Evolutionary conservation across 768 basidiomycete species (phyloP).

Genomic region (Porphyrellus cyaneotinctus): DNA sequence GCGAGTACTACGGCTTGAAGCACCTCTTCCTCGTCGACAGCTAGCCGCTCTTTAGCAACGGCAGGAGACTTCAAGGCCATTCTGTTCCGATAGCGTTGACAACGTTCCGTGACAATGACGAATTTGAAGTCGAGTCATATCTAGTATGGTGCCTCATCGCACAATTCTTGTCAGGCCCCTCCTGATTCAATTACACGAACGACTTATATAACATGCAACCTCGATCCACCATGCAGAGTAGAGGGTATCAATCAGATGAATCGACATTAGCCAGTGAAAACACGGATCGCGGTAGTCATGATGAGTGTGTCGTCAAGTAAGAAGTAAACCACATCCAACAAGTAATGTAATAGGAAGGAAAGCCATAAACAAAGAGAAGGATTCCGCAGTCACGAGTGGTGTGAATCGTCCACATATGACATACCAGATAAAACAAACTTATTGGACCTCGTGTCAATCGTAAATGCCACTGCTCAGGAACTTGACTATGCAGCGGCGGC

Average conservation of each 20-base stretch:
- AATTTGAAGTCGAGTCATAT: conserved; percentile 24
- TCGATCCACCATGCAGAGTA: conserved; percentile 30
- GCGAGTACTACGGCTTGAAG: conserved; percentile 94
- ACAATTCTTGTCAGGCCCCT: conserved; percentile 8
- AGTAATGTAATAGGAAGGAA: conserved; percentile 39
- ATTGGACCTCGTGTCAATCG: conserved; percentile 45
- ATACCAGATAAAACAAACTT: conserved; percentile 34
- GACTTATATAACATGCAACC: conserved; percentile 31
- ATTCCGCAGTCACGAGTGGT: conserved; percentile 37
- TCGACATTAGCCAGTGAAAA: conserved; percentile 65
- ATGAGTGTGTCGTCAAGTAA: conserved; percentile 55
- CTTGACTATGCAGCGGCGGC: conserved; percentile 71
- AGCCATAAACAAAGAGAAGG: conserved; percentile 33
- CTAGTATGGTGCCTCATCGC: neutral
- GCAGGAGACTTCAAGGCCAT: conserved; percentile 66
- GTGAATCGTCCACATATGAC: conserved; percentile 35
- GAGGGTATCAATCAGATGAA: conserved; percentile 58
- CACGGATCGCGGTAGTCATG: conserved; percentile 60
- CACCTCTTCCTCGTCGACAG: conserved; percentile 75
- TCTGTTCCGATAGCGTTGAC: neutral
- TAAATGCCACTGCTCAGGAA: conserved; percentile 22
- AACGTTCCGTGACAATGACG: neutral
- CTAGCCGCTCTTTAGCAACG: conserved; percentile 57
- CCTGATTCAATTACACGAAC: conserved; percentile 30
- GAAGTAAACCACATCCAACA: conserved; percentile 59